Evolutionary conservation across 1,284 basidiomycete genomes (phyloP).

Genomic region (Ceratobasidium sp.): DNA sequence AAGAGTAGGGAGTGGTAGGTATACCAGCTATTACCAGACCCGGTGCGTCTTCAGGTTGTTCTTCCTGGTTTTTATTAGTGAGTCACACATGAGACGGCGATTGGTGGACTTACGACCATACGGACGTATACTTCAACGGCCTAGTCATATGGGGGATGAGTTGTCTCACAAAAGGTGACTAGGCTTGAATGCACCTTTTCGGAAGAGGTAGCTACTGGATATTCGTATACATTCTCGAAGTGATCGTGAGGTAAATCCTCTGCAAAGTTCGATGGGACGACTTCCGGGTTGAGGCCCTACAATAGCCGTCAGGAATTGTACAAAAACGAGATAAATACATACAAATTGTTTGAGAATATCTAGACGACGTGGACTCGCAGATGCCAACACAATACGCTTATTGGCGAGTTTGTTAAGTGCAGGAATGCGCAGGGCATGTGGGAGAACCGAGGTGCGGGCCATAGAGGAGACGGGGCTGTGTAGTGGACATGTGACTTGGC

Average conservation of each 20-base stretch:
- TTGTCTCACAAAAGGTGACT: neutral
- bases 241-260: slow-evolving; percentile 79
- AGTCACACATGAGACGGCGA: neutral
- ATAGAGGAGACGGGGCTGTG: slow-evolving; percentile 3
- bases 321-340: slow-evolving; percentile 52
- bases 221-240: slow-evolving; percentile 86
- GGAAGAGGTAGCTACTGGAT: slow-evolving; percentile 91
- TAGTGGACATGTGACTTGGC: slow-evolving; percentile 4
- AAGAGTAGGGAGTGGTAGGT: slow-evolving; percentile 46
- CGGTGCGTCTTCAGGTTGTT: slow-evolving; percentile 83
- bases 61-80: slow-evolving; percentile 55
- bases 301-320: slow-evolving; percentile 24
- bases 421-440: slow-evolving; percentile 75
- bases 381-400: slow-evolving; percentile 83
- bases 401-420: slow-evolving; percentile 76
- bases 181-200: slow-evolving; percentile 76
- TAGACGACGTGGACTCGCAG: slow-evolving; percentile 83
- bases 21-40: slow-evolving; percentile 92
- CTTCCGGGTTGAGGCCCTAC: slow-evolving; percentile 88
- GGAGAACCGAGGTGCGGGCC: slow-evolving; percentile 64
- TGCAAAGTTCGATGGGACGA: slow-evolving; percentile 88
- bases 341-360: slow-evolving; percentile 86
- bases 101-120: slow-evolving; percentile 70
- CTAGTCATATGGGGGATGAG: slow-evolving; percentile 48
- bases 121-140: slow-evolving; percentile 93